Conservation (phyloP, 352 stramenopile species). For the Pythium folliculosum region DNA sequence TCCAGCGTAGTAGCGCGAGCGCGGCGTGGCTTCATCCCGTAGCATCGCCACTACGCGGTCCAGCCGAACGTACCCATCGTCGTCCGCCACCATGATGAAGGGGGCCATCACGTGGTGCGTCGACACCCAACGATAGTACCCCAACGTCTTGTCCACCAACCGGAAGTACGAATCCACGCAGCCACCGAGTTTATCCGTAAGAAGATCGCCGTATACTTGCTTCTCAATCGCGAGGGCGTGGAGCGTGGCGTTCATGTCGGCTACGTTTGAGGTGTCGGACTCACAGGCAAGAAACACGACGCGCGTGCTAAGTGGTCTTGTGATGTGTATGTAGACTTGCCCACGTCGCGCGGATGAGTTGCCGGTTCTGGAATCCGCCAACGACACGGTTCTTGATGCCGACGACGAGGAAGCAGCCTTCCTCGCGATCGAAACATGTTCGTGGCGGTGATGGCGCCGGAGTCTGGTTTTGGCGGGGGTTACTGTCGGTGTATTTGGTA, state of each 20-base stretch:
- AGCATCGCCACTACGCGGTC: neutral
- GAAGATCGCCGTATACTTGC: conserved; percentile 40
- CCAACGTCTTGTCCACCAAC: conserved; percentile 51
- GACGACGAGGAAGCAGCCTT: conserved; percentile 39
- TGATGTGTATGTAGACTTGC: neutral
- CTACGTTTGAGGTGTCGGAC: neutral
- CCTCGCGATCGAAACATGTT: too few relatives aligned
- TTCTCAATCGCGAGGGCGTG: conserved; percentile 34
- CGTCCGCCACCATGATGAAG: conserved; percentile 37
- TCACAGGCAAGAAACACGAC: conserved; percentile 45
- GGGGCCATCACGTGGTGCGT: neutral
- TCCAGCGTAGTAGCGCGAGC: neutral
- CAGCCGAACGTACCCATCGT: neutral
- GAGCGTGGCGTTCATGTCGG: neutral
- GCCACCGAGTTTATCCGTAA: conserved; percentile 42
- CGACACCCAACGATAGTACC: conserved; percentile 29
- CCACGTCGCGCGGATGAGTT: conserved; percentile 38
- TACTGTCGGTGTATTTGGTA: too few relatives aligned
- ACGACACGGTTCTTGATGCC: conserved; percentile 46
- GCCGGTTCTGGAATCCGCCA: conserved; percentile 29
- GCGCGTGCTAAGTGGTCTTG: conserved; percentile 18
- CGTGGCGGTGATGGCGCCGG: too few relatives aligned
- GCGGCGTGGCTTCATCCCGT: neutral
- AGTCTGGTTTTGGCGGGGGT: too few relatives aligned
- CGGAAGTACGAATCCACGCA: conserved; percentile 50